Conservation (phyloP, 495 filamentous ascomycete species). For the Saxophila tyrrhenica region DNA sequence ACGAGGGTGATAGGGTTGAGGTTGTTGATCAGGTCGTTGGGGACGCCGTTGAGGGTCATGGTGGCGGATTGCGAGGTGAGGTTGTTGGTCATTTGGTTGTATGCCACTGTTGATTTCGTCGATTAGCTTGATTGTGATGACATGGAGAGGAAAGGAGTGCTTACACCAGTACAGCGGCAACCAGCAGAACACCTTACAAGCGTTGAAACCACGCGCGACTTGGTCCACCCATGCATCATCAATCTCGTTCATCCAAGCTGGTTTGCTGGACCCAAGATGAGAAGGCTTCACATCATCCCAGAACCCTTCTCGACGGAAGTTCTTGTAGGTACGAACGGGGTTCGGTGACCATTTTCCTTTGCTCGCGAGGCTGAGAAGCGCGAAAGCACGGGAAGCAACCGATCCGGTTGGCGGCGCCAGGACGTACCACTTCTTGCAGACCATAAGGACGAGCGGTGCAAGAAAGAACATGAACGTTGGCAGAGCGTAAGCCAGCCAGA, state of each 20-base stretch:
- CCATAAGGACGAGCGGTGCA: constrained; percentile 42
- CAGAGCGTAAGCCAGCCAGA: constrained; percentile 64
- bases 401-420: constrained; percentile 51
- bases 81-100: constrained; percentile 48
- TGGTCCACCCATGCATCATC: constrained; percentile 29
- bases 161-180: constrained; percentile 33
- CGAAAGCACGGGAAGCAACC: constrained; percentile 34
- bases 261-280: constrained; percentile 1
- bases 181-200: constrained; percentile 48
- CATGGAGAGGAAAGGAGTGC: background rate
- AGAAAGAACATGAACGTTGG: constrained; percentile 49
- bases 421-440: constrained; percentile 48
- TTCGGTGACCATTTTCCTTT: constrained; percentile 3
- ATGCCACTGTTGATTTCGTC: constrained; percentile 34
- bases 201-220: constrained; percentile 22
- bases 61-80: constrained; percentile 36
- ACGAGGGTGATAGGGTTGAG: constrained; percentile 52
- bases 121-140: background rate
- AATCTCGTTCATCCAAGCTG: constrained; percentile 14
- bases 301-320: constrained; percentile 17
- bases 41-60: constrained; percentile 16
- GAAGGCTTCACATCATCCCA: constrained; percentile 22
- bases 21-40: constrained; percentile 18
- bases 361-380: background rate
- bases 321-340: constrained; percentile 2